phyloP scores from a whole-genome alignment of 169 alveolate genomes.

The Babesia gibsoni region DNA sequence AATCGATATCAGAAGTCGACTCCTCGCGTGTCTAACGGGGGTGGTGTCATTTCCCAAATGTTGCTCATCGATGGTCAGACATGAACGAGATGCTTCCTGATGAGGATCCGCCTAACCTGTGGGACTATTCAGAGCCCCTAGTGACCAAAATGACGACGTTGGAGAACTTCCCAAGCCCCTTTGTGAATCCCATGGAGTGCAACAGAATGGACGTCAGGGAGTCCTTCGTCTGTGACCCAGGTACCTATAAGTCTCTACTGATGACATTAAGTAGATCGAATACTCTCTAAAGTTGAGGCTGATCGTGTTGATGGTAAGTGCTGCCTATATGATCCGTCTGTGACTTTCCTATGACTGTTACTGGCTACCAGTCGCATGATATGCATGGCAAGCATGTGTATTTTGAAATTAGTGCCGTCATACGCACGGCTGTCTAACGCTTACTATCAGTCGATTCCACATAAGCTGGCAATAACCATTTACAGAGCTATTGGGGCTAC shows the following conservation, averaged over 20 bases:
- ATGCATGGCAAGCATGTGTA: too few species aligned
- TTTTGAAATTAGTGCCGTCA: too few species aligned
- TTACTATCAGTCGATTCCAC: too few species aligned
- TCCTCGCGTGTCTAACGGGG: too few species aligned
- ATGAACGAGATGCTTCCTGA: constrained; percentile 60
- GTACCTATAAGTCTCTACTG: constrained; percentile 1
- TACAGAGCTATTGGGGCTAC: constrained; percentile 37
- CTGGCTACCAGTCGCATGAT: too few species aligned
- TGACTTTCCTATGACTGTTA: neutral
- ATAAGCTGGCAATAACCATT: too few species aligned
- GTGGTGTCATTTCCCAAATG: neutral
- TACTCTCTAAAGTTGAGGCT: constrained; percentile 52
- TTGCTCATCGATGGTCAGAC: constrained; percentile 18
- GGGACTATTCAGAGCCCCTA: constrained; percentile 61
- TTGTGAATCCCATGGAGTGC: constrained; percentile 68
- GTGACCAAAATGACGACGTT: constrained; percentile 55
- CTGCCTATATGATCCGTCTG: neutral
- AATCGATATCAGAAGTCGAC: too few species aligned
- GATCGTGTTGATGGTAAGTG: constrained; percentile 59
- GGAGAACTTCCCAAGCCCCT: constrained; percentile 77
- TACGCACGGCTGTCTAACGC: too few species aligned
- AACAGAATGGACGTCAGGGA: constrained; percentile 64
- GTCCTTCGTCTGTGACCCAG: constrained; percentile 77
- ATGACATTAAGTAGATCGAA: constrained; percentile 14
- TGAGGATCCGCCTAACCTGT: constrained; percentile 62